Evolutionary conservation across 495 filamentous ascomycete genomes (phyloP), one percentile per base, ranked within the genome.

Genomic region (Trichocladium antarcticum): DNA sequence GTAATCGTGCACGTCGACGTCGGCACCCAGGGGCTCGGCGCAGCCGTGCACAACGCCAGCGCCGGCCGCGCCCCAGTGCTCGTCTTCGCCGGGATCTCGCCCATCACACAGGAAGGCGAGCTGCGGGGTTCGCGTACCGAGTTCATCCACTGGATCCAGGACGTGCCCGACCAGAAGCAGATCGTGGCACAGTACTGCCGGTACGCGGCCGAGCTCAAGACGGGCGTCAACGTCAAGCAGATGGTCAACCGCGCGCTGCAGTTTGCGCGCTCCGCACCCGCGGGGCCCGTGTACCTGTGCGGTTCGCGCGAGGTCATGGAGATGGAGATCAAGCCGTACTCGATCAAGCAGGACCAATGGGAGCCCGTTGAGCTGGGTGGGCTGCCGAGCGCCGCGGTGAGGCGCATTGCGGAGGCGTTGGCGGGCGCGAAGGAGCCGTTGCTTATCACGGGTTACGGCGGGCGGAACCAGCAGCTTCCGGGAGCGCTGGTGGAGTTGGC

Each of bases 101-200:
- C 90, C 0, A 93, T 84, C 58, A 96, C 90, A 2, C 79, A 86
- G 31, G 89, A 97, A 55, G 90, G 90, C 5, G 90, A 96, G 68
- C 77, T 88, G 72, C 75, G 86, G 17, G 90, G 90, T 2, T 86
- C 80, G 4, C 75, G 90, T 36, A 95, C 88, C 0, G 90, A 96
- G 66, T 96, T 90, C 62, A 97, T 95, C 58, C 90, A 97, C 60
- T 97, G 90, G 86, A 89, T 95, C 35, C 90, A 97, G 59, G 87
- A 97, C 67, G 87, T 96, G 6, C 90, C 89, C 1, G 88, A 97
- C 53, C 90, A 97, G 68, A 89, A 87, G 61, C 82, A 84, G 62
- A 95, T 97, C 51, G 73, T 97, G 11, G 76, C 76, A 2, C 90
- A 97, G 66, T 97, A 97, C 63, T 96, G 90, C 61, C 79, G 90